Evolutionary conservation across 164 flowering plant genomes (phyloP), one percentile per base, ranked within the genome.

Genomic region (Houttuynia cordata): DNA sequence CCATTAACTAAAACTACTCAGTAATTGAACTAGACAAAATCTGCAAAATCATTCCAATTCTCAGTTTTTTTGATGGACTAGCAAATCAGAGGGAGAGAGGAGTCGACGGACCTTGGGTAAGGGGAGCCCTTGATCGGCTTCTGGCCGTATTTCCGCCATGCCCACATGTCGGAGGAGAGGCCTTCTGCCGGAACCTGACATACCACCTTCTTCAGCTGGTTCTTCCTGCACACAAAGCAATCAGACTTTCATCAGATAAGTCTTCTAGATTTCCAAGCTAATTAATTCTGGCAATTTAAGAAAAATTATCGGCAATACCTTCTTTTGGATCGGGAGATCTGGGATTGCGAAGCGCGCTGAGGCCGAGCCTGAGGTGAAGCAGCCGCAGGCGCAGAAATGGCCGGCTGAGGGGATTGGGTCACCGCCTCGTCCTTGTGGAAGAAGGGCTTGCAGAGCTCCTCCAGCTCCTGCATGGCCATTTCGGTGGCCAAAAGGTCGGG

Each of bases 91-190:
- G 22, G 0, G 59, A n/a, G 50, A 53, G 60, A 21, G 30, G 15
- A 21, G 6, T n/a, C n/a, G n/a, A 53, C 64, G 37, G 21, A 91
- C 96, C 95, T 88, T 54, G 96, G 96, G 70, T 86, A 87, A 22
- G 96, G 98, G 37, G 98, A 91, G 42, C 98, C 98, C 61, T 91
- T 91, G 69, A 91, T 91, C 76, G 98, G 98, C 77, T 91, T 91
- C 60, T 91, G 98, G 0, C 98, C 98, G 65, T 91, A 92, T 68
- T 92, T 92, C 7, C 98, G 73, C 98, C 98, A 92, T 34, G 96
- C 89, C 98, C 96, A 88, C 74, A 80, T 71, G 63, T 92, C 98
- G 6, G 95, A 81, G 49, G 88, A 78, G 0, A 88, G 73, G 55
- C 70, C 82, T 61, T 92, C 96, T 0, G 89, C 93, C 21, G 93